Evolutionary conservation across 495 filamentous ascomycete genomes (phyloP).

Genomic region (Neurospora sp.): DNA sequence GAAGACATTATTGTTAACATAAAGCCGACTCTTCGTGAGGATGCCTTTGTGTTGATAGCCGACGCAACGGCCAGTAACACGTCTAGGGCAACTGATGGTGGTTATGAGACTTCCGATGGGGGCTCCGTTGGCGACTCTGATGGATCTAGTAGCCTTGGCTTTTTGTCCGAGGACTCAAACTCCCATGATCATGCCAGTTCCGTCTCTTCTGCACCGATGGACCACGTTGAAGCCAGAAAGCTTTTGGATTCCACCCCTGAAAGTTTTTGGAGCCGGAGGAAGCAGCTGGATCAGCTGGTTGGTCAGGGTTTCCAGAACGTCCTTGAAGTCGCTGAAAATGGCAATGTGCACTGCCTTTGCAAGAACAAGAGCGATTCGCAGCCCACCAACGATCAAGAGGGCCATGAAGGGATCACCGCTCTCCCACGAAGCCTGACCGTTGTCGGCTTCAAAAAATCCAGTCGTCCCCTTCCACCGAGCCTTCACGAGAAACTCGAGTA

Average conservation of each 20-base stretch:
- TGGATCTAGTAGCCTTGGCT: neutral
- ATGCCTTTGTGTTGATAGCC: neutral
- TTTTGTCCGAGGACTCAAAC: neutral
- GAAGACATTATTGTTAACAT: neutral
- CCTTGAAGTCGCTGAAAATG: neutral
- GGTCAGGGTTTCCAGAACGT: neutral
- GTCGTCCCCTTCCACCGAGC: neutral
- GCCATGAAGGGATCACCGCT: neutral
- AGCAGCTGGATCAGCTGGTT: neutral
- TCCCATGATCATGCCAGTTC: neutral
- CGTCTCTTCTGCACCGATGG: neutral
- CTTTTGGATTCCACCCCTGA: neutral
- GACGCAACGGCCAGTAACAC: neutral
- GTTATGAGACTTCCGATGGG: neutral
- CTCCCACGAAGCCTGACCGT: neutral
- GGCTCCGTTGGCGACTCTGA: neutral
- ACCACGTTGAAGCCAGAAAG: neutral
- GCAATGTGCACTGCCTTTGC: neutral
- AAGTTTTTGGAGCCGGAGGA: neutral
- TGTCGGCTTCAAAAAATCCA: neutral
- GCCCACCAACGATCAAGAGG: neutral
- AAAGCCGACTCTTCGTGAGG: neutral
- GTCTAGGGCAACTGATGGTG: neutral
- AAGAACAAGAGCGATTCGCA: neutral
- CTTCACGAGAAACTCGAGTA: neutral